A percentile compares a stretch with the other conserved stretches of the same genome.
Conservation (phyloP, 2,329 filamentous ascomycete genomes). For the Trichoderma sp. region DNA sequence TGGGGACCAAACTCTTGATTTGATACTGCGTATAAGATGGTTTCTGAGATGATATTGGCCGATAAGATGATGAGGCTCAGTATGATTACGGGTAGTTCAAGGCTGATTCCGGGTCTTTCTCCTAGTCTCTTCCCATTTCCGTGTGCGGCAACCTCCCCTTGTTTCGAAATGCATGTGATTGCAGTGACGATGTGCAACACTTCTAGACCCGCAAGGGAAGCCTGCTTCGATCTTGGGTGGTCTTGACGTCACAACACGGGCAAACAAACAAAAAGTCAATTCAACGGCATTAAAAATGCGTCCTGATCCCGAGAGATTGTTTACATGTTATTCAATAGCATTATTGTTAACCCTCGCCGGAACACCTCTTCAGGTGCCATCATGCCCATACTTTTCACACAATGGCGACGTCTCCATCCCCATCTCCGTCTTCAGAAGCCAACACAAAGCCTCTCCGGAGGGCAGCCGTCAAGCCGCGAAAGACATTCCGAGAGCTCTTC, state of each 20-base stretch:
- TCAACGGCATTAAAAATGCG: not conserved
- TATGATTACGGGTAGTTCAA: no score
- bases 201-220: slow-evolving; percentile 11
- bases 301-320: not conserved
- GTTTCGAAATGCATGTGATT: not conserved
- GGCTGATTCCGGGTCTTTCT: no score
- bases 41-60: no score
- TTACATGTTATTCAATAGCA: no score
- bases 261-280: not conserved
- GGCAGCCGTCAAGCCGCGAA: slow-evolving; percentile 37
- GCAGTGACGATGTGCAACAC: slow-evolving; percentile 12
- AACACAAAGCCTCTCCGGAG: slow-evolving; percentile 18
- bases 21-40: no score
- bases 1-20: no score
- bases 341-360: no score
- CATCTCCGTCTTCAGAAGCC: not conserved
- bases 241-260: slow-evolving; percentile 20
- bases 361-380: not conserved
- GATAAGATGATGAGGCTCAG: no score
- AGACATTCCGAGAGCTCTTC: slow-evolving; percentile 43
- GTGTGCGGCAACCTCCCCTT: not conserved
- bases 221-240: slow-evolving; percentile 12
- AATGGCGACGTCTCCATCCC: not conserved
- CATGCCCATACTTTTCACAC: not conserved
- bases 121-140: not conserved